Base-by-base conservation (phyloP, 192 early-diverging fungal genomes). In the Umbelopsis vinacea region DNA sequence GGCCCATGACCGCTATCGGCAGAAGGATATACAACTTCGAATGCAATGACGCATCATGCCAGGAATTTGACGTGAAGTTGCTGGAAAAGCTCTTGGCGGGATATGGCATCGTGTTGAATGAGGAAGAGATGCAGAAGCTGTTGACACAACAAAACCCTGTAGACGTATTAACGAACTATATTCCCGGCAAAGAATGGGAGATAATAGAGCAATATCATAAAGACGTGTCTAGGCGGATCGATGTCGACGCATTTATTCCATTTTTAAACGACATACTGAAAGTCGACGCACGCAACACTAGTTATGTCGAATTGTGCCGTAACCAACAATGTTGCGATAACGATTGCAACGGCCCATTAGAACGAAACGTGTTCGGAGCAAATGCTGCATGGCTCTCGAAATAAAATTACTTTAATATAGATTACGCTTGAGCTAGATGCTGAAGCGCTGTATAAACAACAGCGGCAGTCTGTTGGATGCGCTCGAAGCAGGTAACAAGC, bases 21-120 rank as follows among this genome's bases (percentile, higher is more conserved):
- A 46, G 70, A 4, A 66, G 78, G 8, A 46, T 80, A 21, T 80
- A 70, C n/a, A 72, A 63, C 21, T 80, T 76, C 66, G 22, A 43
- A 52, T 78, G 76, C 23, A 48, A 48, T 10, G 24, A 48, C n/a
- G 46, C 67, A 14, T 47, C 35, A 23, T 78, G 76, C 48, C 68
- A 74, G 40, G 76, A 74, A 11, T 73, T 40, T 6, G 76, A 78
- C 6, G 46, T 9, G 0, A 46, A 52, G 14, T 46, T 43, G 4
- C 66, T 67, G 14, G 47, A 57, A 6, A 43, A 57, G 2, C 47
- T 73, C 5, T 40, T 73, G 26, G n/a, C 29, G 29, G 26, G 37
- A 2, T n/a, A 69, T 17, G 35, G 47, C 5, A 22, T 54, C 1
- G 17, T 21, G 15, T 14, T 77, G 4, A 68, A 57, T 8, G 35